Conservation (phyloP, 371 early-diverging fungal genomes). For the Lichtheimia corymbifera region DNA sequence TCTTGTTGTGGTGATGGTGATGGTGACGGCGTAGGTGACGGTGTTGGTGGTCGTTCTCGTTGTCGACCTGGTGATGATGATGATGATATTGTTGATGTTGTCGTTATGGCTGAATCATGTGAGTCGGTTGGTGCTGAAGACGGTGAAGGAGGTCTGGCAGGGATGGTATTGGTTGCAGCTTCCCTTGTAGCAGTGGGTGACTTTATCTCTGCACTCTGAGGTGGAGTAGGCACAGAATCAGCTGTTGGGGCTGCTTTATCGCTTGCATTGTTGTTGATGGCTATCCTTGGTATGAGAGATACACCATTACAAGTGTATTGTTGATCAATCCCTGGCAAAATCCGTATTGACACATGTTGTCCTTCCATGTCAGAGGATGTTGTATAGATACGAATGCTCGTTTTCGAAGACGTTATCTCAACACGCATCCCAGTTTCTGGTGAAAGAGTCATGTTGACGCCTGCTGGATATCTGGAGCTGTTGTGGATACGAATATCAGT, state of each 20-base stretch:
- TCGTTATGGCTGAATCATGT: too few species aligned
- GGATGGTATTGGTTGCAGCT: not conserved
- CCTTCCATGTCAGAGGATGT: slow-evolving; percentile 35
- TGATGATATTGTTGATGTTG: too few species aligned
- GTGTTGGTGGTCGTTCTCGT: not conserved
- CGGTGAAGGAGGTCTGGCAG: not conserved
- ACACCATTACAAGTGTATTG: not conserved
- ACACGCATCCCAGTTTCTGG: slow-evolving; percentile 28
- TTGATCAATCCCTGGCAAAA: not conserved
- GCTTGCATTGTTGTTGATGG: not conserved
- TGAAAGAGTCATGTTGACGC: slow-evolving; percentile 31
- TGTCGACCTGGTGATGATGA: too few species aligned
- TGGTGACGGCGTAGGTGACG: slow-evolving; percentile 1
- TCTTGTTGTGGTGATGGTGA: not conserved
- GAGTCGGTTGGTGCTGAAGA: too few species aligned
- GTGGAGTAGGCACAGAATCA: not conserved
- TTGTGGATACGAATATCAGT: slow-evolving; percentile 41
- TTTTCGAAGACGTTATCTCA: slow-evolving; percentile 10
- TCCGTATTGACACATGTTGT: not conserved
- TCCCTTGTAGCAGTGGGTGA: not conserved
- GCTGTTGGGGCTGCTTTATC: not conserved
- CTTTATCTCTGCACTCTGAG: not conserved
- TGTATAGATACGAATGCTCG: slow-evolving; percentile 35
- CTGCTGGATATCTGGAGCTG: slow-evolving; percentile 35
- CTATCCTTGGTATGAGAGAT: not conserved